Base-by-base conservation (phyloP, 1,284 basidiomycete genomes). In the Hypsizygus ulmarius region DNA sequence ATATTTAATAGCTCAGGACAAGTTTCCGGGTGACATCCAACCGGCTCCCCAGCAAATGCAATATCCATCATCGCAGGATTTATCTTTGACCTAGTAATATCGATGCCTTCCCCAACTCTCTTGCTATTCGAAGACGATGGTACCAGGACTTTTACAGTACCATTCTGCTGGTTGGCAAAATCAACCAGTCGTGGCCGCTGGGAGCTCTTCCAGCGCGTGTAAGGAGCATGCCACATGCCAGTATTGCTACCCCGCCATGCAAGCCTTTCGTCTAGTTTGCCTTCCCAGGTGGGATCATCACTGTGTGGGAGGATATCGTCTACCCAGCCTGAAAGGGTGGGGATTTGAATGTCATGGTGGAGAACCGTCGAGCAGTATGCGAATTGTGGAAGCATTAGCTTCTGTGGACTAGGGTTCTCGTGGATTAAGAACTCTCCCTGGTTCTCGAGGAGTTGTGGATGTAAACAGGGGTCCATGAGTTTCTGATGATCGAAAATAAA, bases 161-260 rank as follows among this genome's bases (percentile, higher is more conserved):
- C 66, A 15, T 64, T 63, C 11, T 68, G 35, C 3, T 65, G 63
- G 39, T 68, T 69, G 6, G 65, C 50, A 32, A 62, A 59, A 14
- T 58, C 52, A 1, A 71, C 66, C 5, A 73, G 59, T 27, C 63
- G 64, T n/a, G 67, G 50, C 0, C 71, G 64, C 43, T 73, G 71
- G 8, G 69, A 61, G 33, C 62, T 59, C 36, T 60, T 47, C 72
- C 71, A 73, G 2, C 64, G 63, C 2, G 63, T 66, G 3, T 55
- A 51, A 0, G 51, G 50, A 6, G 53, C 55, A 48, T 71, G 68
- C 53, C 59, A 67, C 37, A 85, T 84, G 1, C 84, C 85, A 0
- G 85, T 87, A 41, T 77, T 83, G 40, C 73, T 77, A 2, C 85
- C 85, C 14, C 85, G 71, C 85, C 85, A 87, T 16, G 77, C 62